These are phyloP conservation scores for Salisapilia sapeloensis DNA, from an alignment of 352 stramenopile species.

Conservation along the genomic window DNA sequence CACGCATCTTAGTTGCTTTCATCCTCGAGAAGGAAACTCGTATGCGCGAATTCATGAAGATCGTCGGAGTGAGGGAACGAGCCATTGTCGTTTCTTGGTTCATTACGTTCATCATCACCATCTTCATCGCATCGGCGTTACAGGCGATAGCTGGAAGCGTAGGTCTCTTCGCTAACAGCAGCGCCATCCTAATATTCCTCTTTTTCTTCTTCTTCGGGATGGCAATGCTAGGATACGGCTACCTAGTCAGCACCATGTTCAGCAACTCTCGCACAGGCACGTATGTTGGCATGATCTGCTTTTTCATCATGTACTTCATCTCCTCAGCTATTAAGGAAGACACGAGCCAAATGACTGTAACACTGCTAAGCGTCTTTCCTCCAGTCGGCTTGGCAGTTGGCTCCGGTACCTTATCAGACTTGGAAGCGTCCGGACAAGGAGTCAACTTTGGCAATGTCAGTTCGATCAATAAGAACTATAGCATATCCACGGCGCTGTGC, in stretches of 20 bases:
- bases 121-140: slow-evolving; percentile 39
- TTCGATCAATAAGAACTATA: slow-evolving; percentile 23
- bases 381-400: slow-evolving; percentile 62
- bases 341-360: slow-evolving; percentile 1
- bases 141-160: slow-evolving; percentile 30
- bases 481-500: slow-evolving; percentile 36
- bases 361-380: slow-evolving; percentile 15
- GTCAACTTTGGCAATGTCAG: slow-evolving; percentile 17
- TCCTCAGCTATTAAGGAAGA: slow-evolving; percentile 8
- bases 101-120: slow-evolving; percentile 75
- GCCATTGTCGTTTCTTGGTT: slow-evolving; percentile 54
- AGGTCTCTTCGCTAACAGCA: slow-evolving; percentile 30
- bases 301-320: slow-evolving; percentile 84
- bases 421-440: slow-evolving; percentile 32
- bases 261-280: slow-evolving; percentile 41
- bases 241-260: slow-evolving; percentile 73
- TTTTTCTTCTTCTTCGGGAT: slow-evolving; percentile 63
- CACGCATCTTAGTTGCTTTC: slow-evolving; percentile 58
- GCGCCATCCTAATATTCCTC: slow-evolving; percentile 22
- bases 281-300: slow-evolving; percentile 60
- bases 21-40: slow-evolving; percentile 73
- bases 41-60: slow-evolving; percentile 50
- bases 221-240: slow-evolving; percentile 42
- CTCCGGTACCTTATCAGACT: slow-evolving; percentile 34
- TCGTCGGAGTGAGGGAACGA: slow-evolving; percentile 32